Base-by-base conservation (phyloP, 371 early-diverging fungal species). In the Apophysomyces ossiformis region DNA sequence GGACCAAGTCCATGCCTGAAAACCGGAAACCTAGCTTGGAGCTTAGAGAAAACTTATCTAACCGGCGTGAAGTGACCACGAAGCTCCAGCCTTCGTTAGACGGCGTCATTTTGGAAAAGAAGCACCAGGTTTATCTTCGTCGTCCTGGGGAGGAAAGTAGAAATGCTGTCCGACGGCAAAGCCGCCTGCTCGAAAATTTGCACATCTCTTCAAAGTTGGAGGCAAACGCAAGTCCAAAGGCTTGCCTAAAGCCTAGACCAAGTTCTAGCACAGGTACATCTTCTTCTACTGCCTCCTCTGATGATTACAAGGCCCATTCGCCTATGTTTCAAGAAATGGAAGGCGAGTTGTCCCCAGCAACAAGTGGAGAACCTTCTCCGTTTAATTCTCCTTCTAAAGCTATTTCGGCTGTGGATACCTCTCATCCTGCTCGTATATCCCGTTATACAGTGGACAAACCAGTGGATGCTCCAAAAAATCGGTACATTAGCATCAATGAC, bases 301-400 rank as follows among this genome's bases (percentile, higher is more conserved):
- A 50, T 50, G 54, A 50, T 21, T 50, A 21, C 21, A 50, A 13
- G 13, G 6, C 16, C n/a, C 13, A 50, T 50, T 50, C 54, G 4
- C 54, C 54, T 5, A 9, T 8, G 8, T 50, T 50, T 21, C 54
- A 50, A 9, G 54, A 8, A 21, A 50, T 26, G 11, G 54, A 32
- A 9, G 54, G 21, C 21, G 54, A 50, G 5, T 9, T 50, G 8
- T 50, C 54, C 8, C 54, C 54, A 21, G 21, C 21, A 21, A 61
- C 61, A 2, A 61, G 61, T 26, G 61, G 61, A 26, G 61, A 61
- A 21, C 45, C 61, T 5, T 61, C 61, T 21, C 37, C 46, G 9
- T 45, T 26, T n/a, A 41, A 61, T 44, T 61, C 61, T 21, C 61
- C 61, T 12, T 43, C 61, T 13, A 46, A 61, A 13, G 61, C 61